Percentiles rank a stretch among this genome's conserved stretches.
phyloP scores from a whole-genome alignment of 352 stramenopile species.

The Globisporangium polare region DNA sequence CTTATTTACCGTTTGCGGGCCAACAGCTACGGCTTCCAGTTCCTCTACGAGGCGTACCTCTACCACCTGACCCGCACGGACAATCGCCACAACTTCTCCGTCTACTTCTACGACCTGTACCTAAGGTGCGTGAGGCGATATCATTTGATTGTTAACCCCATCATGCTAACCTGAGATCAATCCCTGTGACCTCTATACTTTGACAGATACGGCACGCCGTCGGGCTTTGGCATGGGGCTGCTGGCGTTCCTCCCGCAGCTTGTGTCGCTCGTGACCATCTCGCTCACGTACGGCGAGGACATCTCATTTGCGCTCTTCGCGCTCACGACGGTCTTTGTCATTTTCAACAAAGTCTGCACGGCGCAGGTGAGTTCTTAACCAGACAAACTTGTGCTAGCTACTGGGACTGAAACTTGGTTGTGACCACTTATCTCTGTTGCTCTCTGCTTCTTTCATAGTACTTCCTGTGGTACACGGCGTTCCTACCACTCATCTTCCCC shows the following conservation, averaged over 20 bases:
- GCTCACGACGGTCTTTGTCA: conserved; percentile 98
- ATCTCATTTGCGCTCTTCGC: conserved; percentile 94
- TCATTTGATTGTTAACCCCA: too few relatives aligned
- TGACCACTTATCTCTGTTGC: background rate
- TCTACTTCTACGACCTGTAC: conserved; percentile 99
- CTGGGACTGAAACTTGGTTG: too few relatives aligned
- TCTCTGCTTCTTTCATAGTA: conserved; percentile 85
- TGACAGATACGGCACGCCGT: conserved; percentile 71
- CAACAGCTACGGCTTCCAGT: conserved; percentile 86
- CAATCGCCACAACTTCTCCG: conserved; percentile 99
- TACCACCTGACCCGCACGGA: conserved; percentile 98
- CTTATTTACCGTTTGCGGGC: background rate
- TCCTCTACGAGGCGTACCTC: conserved; percentile 95
- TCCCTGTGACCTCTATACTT: background rate
- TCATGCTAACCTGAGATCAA: background rate
- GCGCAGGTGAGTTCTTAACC: conserved; percentile 49
- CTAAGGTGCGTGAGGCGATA: too few relatives aligned
- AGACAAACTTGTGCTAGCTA: too few relatives aligned
- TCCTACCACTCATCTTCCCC: conserved; percentile 88
- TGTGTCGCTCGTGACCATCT: conserved; percentile 72
- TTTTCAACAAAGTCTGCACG: conserved; percentile 95
- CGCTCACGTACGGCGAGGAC: conserved; percentile 67
- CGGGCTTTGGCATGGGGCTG: conserved; percentile 71
- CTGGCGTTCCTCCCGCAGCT: conserved; percentile 84
- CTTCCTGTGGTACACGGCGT: conserved; percentile 97